Evolutionary conservation across 2,329 filamentous ascomycete species (phyloP).

Genomic region (Arachnomyces sp.): DNA sequence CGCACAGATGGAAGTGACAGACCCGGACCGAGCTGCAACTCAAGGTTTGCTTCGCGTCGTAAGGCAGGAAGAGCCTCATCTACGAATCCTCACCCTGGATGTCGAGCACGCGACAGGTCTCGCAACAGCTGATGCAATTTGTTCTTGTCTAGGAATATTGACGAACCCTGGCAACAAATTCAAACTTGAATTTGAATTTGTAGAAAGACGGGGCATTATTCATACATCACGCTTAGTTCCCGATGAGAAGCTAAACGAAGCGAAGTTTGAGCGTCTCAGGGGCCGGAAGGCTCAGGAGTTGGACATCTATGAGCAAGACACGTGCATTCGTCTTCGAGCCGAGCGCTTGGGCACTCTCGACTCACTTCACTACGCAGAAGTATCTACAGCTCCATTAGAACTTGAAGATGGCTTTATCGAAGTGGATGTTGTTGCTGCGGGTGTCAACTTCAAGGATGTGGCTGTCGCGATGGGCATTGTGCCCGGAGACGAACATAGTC

Average conservation of each 20-base stretch:
- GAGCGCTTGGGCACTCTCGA: background rate
- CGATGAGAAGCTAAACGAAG: background rate
- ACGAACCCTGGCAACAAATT: background rate
- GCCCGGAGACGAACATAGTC: background rate
- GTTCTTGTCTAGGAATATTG: background rate
- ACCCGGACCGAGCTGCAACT: constrained; percentile 5
- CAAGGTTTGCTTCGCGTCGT: constrained; percentile 6
- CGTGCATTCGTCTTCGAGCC: background rate
- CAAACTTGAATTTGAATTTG: background rate
- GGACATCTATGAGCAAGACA: too few species aligned
- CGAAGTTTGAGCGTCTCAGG: too few species aligned
- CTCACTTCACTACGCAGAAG: background rate
- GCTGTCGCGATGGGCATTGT: constrained; percentile 20
- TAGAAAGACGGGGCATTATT: background rate
- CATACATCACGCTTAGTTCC: background rate
- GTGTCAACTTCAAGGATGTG: constrained; percentile 25
- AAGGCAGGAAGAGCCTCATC: constrained; percentile 5
- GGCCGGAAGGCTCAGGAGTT: too few species aligned
- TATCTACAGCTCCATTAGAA: too few species aligned
- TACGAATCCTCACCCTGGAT: constrained; percentile 11
- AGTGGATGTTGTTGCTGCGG: constrained; percentile 23
- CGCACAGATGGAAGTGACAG: constrained; percentile 3
- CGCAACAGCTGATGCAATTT: background rate
- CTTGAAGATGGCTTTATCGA: constrained; percentile 18
- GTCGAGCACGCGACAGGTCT: constrained; percentile 1